Base-by-base conservation (phyloP, 768 basidiomycete species). In the Lanmaoa rubissima region DNA sequence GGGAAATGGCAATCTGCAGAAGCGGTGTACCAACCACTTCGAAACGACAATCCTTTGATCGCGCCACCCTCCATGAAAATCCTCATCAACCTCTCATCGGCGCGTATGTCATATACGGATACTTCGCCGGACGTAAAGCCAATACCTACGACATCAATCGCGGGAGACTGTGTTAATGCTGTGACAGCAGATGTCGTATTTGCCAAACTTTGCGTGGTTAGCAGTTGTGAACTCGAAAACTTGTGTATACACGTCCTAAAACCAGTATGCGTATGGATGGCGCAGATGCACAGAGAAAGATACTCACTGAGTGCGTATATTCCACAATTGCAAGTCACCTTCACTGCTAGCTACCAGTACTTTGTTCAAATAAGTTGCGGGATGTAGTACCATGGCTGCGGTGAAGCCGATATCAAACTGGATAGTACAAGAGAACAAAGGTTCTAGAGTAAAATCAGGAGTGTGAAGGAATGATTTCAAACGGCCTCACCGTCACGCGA, bases 351-450 rank as follows among this genome's bases (percentile, higher is more conserved):
- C 84, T 12, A 98, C 82, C 1, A 98, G 78, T 1, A 98, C 79
- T 75, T 99, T 99, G 78, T 99, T 98, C 49, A 99, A 72, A 73
- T 98, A 98, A 13, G 97, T 98, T 1, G 94, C 88, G 3, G 97
- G 97, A 69, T 99, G 97, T 6, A 97, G 78, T 42, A 97, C 76
- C 28, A 79, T 80, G 5, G 84, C 88, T n/a, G 95, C 95, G 2
- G 86, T 88, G 71, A 98, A 98, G 19, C 82, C 85, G 8, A 82
- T 66, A 48, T 94, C 90, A 65, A 99, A 96, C 42, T 85, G 79
- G 47, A 98, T 82, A 4, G 83, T 83, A 4, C 81, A 77, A 48
- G 86, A 55, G 19, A 64, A 54, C 44, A 53, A 61, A 21, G 50
- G 69, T 28, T 58, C 68, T 67, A 19, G 50, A 40, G 28, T 38